Conservation (phyloP, 345 rosid species). For the Combretum micranthum region DNA sequence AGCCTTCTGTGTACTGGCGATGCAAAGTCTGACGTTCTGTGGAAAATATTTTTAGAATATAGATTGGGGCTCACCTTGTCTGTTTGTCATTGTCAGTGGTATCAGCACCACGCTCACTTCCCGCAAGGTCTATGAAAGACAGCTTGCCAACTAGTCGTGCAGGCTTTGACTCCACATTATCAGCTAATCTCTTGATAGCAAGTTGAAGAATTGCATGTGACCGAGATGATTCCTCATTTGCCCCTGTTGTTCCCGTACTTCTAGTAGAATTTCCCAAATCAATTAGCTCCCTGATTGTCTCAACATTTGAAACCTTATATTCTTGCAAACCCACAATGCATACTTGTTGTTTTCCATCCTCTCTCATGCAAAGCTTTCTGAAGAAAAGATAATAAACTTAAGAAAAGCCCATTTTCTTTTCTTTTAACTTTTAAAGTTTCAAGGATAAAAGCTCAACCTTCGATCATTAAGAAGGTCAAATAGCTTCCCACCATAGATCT, state of each 20-base stretch:
- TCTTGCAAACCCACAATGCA: slow-evolving; percentile 66
- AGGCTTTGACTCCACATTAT: slow-evolving; percentile 45
- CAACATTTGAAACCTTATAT: slow-evolving; percentile 48
- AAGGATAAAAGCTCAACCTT: slow-evolving; percentile 33
- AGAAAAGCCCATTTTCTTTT: neutral
- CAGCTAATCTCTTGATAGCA: slow-evolving; percentile 43
- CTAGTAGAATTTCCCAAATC: slow-evolving; percentile 57
- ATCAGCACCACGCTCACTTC: slow-evolving; percentile 74
- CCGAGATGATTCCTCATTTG: slow-evolving; percentile 65
- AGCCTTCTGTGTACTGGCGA: no score
- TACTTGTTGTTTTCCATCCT: slow-evolving; percentile 65
- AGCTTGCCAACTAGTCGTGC: slow-evolving; percentile 47
- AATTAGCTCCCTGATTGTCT: slow-evolving; percentile 44
- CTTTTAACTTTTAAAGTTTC: neutral
- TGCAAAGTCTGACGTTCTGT: no score
- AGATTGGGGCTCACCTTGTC: slow-evolving; percentile 35
- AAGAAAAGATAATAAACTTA: slow-evolving; percentile 6
- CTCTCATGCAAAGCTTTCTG: slow-evolving; percentile 69
- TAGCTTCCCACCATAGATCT: slow-evolving; percentile 65
- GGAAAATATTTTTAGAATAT: neutral
- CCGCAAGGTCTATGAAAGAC: slow-evolving; percentile 65
- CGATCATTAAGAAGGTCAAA: slow-evolving; percentile 63
- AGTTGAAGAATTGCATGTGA: slow-evolving; percentile 72
- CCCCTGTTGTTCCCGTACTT: slow-evolving; percentile 58
- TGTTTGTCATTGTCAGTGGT: slow-evolving; percentile 67